Evolutionary conservation across 106 monocot species (phyloP).

Genomic region (Apostasia ramifera): DNA sequence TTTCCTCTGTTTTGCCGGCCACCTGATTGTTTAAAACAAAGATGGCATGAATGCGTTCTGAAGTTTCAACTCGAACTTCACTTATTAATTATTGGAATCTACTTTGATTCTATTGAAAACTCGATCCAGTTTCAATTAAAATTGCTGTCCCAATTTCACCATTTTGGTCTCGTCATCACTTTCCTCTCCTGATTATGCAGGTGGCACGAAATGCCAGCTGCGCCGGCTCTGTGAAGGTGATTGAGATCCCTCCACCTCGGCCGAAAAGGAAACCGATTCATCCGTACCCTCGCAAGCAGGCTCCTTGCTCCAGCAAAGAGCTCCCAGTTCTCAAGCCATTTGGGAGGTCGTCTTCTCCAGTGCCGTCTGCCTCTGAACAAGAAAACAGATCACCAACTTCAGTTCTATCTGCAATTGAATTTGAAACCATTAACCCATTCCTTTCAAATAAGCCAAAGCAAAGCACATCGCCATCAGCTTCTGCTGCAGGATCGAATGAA

Average conservation of each 20-base stretch:
- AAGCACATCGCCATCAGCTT: constrained; percentile 33
- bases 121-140: background rate
- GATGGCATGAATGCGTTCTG: too few relatives aligned
- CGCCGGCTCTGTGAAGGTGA: constrained; percentile 10
- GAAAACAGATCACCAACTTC: constrained; percentile 67
- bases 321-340: constrained; percentile 10
- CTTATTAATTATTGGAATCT: background rate
- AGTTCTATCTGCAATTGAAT: constrained; percentile 32
- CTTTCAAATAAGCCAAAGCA: constrained; percentile 5
- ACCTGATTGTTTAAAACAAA: too few relatives aligned
- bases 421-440: constrained; percentile 12
- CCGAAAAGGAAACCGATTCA: constrained; percentile 72
- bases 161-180: background rate
- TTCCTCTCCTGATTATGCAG: constrained; percentile 6
- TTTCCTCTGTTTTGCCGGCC: too few relatives aligned
- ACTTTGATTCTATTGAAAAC: background rate
- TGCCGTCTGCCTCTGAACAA: constrained; percentile 20
- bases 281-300: constrained; percentile 75
- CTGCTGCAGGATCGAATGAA: constrained; percentile 21
- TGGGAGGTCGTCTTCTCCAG: constrained; percentile 17
- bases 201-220: constrained; percentile 25
- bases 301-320: constrained; percentile 13
- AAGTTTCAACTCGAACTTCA: too few relatives aligned
- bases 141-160: background rate
- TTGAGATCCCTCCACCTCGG: constrained; percentile 83